These are phyloP conservation scores for Cardamine occulta DNA, from an alignment of 345 rosid genomes.

Conservation along the genomic window DNA sequence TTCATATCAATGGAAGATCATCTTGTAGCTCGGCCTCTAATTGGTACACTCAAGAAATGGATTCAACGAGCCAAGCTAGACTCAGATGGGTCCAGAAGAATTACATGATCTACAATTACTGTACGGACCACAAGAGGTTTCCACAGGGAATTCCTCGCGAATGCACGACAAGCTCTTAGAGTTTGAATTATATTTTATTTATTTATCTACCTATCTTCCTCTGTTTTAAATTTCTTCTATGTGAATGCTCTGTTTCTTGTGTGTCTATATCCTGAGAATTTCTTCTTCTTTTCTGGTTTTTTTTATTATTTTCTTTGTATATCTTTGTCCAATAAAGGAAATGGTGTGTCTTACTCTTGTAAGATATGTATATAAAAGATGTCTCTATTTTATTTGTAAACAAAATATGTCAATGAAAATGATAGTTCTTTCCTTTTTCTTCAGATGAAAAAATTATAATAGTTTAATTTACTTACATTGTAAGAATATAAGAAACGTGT, in stretches of 20 bases:
- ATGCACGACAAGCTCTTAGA: conserved; percentile 35
- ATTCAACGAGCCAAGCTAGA: conserved; percentile 44
- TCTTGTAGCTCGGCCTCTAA: conserved; percentile 39
- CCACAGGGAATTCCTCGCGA: conserved; percentile 47
- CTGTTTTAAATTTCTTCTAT: conserved; percentile 1
- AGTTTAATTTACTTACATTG: not conserved
- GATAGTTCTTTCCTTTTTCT: conserved; percentile 11
- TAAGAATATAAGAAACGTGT: conserved; percentile 27
- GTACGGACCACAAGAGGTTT: conserved; percentile 48
- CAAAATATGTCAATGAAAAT: conserved; percentile 21
- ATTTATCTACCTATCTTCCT: conserved; percentile 19
- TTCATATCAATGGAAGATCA: conserved; percentile 37
- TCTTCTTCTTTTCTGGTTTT: not conserved
- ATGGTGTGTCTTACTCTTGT: conserved; percentile 11
- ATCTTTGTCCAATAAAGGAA: conserved; percentile 30
- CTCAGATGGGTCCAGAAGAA: conserved; percentile 60
- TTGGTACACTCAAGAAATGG: conserved; percentile 56
- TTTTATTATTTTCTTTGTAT: conserved; percentile 31
- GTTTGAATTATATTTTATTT: not conserved
- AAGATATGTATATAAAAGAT: conserved; percentile 1
- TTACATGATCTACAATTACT: conserved; percentile 53
- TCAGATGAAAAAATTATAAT: not conserved
- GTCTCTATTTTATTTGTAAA: conserved; percentile 27
- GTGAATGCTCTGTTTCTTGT: conserved; percentile 31
- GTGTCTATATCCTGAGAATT: conserved; percentile 3